These are phyloP conservation scores for Endogone sp. DNA, from an alignment of 192 early-diverging fungal genomes.

Conservation along the genomic window DNA sequence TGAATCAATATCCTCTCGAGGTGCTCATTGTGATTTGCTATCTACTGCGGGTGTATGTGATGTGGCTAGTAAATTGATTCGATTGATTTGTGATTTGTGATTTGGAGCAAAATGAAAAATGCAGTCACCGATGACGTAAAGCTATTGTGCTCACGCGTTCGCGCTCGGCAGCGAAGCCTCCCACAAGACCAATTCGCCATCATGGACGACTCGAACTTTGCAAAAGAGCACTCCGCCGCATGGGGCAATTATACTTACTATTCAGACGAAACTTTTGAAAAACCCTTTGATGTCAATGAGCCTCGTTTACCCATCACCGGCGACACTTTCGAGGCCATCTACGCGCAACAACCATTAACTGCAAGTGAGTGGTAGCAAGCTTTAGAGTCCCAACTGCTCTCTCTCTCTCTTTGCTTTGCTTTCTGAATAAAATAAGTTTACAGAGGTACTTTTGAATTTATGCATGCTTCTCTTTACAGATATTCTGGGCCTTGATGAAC, in stretches of 20 bases:
- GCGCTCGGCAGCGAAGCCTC: not conserved
- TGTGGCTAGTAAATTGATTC: too few species aligned
- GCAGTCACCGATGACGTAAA: too few species aligned
- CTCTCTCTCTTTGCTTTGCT: too few species aligned
- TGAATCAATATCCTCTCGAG: too few species aligned
- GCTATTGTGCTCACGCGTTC: too few species aligned
- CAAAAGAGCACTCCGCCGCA: not conserved
- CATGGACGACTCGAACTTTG: not conserved
- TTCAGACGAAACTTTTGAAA: not conserved
- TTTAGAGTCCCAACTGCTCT: too few species aligned
- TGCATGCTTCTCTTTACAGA: not conserved
- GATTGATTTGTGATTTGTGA: too few species aligned
- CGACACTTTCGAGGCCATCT: not conserved
- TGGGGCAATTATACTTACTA: not conserved
- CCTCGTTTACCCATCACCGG: not conserved
- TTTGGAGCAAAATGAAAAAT: too few species aligned
- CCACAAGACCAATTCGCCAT: not conserved
- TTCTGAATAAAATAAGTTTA: too few species aligned
- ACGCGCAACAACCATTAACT: not conserved
- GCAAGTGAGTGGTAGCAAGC: not conserved
- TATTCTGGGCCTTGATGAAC: not conserved
- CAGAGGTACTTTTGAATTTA: not conserved
- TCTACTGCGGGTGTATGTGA: too few species aligned
- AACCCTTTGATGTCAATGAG: not conserved
- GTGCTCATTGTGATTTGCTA: too few species aligned